Evolutionary conservation across 1,284 basidiomycete species (phyloP).

Genomic region (Coniferiporia sulphurascens): DNA sequence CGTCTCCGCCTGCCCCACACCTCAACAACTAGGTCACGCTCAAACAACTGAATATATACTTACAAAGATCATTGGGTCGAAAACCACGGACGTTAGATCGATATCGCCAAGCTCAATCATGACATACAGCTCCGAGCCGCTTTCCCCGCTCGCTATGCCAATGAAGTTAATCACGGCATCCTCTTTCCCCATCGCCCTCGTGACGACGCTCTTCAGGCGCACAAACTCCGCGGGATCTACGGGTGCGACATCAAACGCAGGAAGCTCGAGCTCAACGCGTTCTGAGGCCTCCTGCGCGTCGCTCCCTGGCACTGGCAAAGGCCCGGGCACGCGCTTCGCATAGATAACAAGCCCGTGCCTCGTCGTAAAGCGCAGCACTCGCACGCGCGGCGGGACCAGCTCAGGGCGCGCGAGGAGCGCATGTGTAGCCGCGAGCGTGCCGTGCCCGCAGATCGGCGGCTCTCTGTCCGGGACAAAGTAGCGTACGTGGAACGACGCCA

Average conservation of each 20-base stretch:
- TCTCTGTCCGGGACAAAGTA: conserved; percentile 36
- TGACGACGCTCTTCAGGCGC: conserved; percentile 27
- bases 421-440: conserved; percentile 40
- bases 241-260: conserved; percentile 26
- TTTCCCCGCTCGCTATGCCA: conserved; percentile 29
- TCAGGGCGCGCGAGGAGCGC: conserved; percentile 32
- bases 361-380: conserved; percentile 35
- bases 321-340: conserved; percentile 4
- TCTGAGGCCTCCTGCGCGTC: conserved; percentile 27
- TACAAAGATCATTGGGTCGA: conserved; percentile 37
- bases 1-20: conserved; percentile 20
- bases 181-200: conserved; percentile 34
- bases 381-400: conserved; percentile 25
- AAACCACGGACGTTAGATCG: conserved; percentile 33
- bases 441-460: conserved; percentile 46
- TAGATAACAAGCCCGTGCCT: conserved; percentile 21
- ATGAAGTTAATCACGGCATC: conserved; percentile 34
- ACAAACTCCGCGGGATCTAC: conserved; percentile 29
- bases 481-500: conserved; percentile 32
- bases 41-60: conserved; percentile 22
- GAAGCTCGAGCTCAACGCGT: conserved; percentile 40
- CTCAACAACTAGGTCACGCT: conserved; percentile 12
- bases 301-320: background rate
- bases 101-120: conserved; percentile 41
- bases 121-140: conserved; percentile 32